Conservation (phyloP, 2,329 filamentous ascomycete genomes). For the Calycina herbarum region DNA sequence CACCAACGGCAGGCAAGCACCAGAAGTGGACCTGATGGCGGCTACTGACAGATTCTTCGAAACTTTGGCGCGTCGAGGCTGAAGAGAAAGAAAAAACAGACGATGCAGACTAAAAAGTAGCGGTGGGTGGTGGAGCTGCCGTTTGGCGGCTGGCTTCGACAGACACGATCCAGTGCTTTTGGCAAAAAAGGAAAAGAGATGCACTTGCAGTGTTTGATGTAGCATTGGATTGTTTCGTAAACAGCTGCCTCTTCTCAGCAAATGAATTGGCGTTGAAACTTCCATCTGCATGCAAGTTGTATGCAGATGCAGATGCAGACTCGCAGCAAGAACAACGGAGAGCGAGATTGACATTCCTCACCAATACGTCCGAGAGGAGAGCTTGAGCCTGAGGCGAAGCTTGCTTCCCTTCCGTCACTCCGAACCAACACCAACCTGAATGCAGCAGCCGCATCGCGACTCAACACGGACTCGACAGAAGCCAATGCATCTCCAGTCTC, state of each 20-base stretch:
- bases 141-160: not conserved
- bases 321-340: conserved; percentile 16
- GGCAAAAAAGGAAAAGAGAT: not conserved
- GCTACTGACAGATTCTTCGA: no score
- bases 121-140: not conserved
- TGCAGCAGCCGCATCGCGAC: not conserved
- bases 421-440: not conserved
- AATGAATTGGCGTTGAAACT: conserved; percentile 11
- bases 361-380: conserved; percentile 9
- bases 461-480: not conserved
- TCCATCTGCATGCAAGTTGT: conserved; percentile 10
- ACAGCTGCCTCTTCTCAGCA: not conserved
- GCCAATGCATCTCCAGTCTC: conserved; percentile 13
- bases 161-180: not conserved
- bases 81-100: no score
- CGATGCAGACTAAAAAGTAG: not conserved
- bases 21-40: no score
- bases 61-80: no score
- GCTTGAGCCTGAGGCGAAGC: not conserved
- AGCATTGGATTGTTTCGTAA: conserved; percentile 12
- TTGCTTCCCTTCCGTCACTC: conserved; percentile 4
- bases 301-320: not conserved
- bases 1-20: not conserved
- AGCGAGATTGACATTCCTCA: conserved; percentile 13
- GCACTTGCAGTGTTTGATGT: conserved; percentile 6